These are phyloP conservation scores for Hippophae gyantsensis DNA, from an alignment of 306 rosid species.

Conservation along the genomic window DNA sequence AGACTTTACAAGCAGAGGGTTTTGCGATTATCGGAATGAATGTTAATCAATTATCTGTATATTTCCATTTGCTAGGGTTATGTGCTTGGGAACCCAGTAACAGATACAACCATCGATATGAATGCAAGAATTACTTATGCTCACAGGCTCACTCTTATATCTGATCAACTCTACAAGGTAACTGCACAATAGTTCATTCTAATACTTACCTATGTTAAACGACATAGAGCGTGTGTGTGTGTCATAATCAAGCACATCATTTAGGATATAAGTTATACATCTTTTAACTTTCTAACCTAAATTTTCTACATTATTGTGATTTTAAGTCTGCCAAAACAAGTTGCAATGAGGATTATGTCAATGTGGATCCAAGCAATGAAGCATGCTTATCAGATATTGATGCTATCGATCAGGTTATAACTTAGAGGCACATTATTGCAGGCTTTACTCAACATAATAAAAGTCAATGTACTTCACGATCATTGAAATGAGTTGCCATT, in stretches of 20 bases:
- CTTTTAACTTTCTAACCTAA: neutral
- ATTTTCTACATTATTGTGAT: neutral
- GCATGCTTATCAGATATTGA: slow-evolving; percentile 9
- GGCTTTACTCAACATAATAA: too few relatives aligned
- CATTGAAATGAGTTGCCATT: neutral
- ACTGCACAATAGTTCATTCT: too few relatives aligned
- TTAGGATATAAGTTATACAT: neutral
- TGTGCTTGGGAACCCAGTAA: slow-evolving; percentile 16
- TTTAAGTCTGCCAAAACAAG: slow-evolving; percentile 14
- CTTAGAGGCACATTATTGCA: too few relatives aligned
- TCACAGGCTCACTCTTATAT: slow-evolving; percentile 10
- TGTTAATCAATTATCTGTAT: neutral
- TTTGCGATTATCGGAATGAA: neutral
- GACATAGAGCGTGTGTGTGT: too few relatives aligned
- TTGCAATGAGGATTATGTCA: slow-evolving; percentile 14
- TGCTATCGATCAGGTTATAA: slow-evolving; percentile 8
- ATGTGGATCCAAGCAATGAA: slow-evolving; percentile 12
- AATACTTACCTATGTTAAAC: too few relatives aligned
- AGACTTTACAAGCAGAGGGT: neutral
- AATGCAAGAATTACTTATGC: slow-evolving; percentile 8
- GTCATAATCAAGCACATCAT: too few relatives aligned
- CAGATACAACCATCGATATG: slow-evolving; percentile 14
- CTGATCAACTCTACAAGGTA: slow-evolving; percentile 11
- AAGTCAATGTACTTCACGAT: too few relatives aligned
- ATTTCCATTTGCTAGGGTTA: slow-evolving; percentile 5